These are phyloP conservation scores for Shiraia bambusicola DNA, from an alignment of 2,329 filamentous ascomycete genomes.

Conservation along the genomic window DNA sequence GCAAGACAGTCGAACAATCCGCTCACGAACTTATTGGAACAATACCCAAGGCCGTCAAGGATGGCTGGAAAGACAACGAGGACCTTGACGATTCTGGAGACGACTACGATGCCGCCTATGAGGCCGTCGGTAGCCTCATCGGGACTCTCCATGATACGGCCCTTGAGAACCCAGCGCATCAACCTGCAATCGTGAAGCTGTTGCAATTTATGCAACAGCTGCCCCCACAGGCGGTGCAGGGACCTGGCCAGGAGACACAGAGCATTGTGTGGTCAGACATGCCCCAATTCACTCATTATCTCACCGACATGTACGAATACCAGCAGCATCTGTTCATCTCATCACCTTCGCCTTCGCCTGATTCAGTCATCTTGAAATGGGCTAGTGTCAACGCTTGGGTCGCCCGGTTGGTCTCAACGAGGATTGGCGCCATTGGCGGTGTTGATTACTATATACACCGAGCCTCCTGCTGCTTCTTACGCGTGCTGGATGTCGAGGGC, in stretches of 20 bases:
- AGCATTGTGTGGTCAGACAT: not conserved
- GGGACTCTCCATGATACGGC: not conserved
- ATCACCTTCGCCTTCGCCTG: not conserved
- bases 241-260: not conserved
- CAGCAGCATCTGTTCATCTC: not conserved
- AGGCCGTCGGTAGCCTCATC: not conserved
- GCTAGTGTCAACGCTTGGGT: not conserved
- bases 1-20: not conserved
- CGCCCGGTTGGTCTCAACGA: not conserved
- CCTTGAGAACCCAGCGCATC: not conserved
- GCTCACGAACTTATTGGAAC: not conserved
- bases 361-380: no score
- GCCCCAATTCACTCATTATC: not conserved
- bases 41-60: not conserved
- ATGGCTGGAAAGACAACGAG: not conserved
- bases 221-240: not conserved
- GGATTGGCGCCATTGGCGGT: not conserved
- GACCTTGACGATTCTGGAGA: not conserved
- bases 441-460: constrained; percentile 1
- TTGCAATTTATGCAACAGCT: not conserved
- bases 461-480: not conserved
- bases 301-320: not conserved
- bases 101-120: not conserved
- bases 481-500: not conserved
- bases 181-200: not conserved